Evolutionary conservation across 306 rosid genomes (phyloP).

Genomic region (Acmispon strigosus): DNA sequence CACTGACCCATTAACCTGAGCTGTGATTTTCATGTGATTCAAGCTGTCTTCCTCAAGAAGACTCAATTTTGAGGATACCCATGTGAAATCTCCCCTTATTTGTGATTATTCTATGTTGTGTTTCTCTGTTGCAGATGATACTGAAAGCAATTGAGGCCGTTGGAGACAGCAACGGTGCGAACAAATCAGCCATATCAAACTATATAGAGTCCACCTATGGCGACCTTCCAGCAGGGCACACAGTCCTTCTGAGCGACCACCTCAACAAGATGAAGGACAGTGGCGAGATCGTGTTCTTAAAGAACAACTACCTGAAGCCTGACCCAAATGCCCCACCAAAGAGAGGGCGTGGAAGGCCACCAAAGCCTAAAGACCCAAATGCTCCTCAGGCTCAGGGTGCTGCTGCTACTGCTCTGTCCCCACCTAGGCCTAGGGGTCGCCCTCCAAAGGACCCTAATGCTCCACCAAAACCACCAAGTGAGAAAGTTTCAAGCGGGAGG

Average conservation of each 20-base stretch:
- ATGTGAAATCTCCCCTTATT: neutral
- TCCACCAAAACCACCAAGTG: slow-evolving; percentile 38
- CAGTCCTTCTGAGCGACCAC: slow-evolving; percentile 40
- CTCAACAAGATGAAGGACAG: slow-evolving; percentile 50
- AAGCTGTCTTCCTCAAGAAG: neutral
- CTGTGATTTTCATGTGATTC: neutral
- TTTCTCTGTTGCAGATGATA: slow-evolving; percentile 43
- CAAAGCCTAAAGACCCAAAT: slow-evolving; percentile 27
- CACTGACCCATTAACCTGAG: neutral
- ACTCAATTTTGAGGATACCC: neutral
- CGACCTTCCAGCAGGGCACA: slow-evolving; percentile 47
- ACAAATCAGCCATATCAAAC: slow-evolving; percentile 49
- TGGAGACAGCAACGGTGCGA: slow-evolving; percentile 42
- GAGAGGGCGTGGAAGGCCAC: slow-evolving; percentile 77
- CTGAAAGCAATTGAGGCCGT: slow-evolving; percentile 44
- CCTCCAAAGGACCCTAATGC: slow-evolving; percentile 62
- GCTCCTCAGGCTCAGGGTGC: neutral
- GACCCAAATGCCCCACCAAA: slow-evolving; percentile 54
- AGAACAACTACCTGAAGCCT: slow-evolving; percentile 55
- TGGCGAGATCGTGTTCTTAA: slow-evolving; percentile 56
- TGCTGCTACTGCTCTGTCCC: neutral
- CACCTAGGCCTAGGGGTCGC: slow-evolving; percentile 53
- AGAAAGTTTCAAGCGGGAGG: slow-evolving; percentile 32
- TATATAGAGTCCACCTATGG: slow-evolving; percentile 55
- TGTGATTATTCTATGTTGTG: neutral